Conservation (phyloP, 192 early-diverging fungal genomes). For the Lunasporangiospora selenospora region DNA sequence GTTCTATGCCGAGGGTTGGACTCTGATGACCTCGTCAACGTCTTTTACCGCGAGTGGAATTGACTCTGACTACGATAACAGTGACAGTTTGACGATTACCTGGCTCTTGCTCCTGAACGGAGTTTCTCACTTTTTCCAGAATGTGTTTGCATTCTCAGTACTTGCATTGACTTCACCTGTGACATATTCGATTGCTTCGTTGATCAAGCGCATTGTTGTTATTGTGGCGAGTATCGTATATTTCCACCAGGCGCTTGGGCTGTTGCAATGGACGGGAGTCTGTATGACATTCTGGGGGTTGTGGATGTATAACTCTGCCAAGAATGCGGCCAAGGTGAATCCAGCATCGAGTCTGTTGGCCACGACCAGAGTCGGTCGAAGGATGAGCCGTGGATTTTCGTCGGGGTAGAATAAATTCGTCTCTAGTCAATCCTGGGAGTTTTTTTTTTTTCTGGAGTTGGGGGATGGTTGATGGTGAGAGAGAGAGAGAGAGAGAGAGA, state of each 20-base stretch:
- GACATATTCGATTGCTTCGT: constrained; percentile 85
- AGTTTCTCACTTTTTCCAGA: constrained; percentile 81
- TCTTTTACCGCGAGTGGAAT: too few species aligned
- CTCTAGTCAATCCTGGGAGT: too few species aligned
- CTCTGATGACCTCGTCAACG: constrained; percentile 20
- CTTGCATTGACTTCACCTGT: constrained; percentile 81
- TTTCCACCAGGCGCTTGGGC: constrained; percentile 76
- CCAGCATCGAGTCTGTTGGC: constrained; percentile 20
- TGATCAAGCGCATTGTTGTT: constrained; percentile 92
- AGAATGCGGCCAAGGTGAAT: constrained; percentile 51
- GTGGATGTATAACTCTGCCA: constrained; percentile 87
- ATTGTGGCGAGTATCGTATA: constrained; percentile 85
- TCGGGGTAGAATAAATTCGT: too few species aligned
- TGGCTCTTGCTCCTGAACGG: constrained; percentile 81
- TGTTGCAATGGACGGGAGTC: constrained; percentile 77
- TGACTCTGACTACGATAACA: too few species aligned
- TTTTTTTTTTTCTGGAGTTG: too few species aligned
- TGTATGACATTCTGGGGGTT: constrained; percentile 82
- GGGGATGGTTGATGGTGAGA: too few species aligned
- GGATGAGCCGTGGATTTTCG: constrained; percentile 37
- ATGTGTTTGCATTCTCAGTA: constrained; percentile 80
- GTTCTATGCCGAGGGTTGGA: constrained; percentile 72
- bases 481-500: too few species aligned
- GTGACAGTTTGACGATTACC: constrained; percentile 46
- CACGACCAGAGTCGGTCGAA: constrained; percentile 22